Conservation (phyloP, 2,329 filamentous ascomycete genomes). For the Aspergillus latus region DNA sequence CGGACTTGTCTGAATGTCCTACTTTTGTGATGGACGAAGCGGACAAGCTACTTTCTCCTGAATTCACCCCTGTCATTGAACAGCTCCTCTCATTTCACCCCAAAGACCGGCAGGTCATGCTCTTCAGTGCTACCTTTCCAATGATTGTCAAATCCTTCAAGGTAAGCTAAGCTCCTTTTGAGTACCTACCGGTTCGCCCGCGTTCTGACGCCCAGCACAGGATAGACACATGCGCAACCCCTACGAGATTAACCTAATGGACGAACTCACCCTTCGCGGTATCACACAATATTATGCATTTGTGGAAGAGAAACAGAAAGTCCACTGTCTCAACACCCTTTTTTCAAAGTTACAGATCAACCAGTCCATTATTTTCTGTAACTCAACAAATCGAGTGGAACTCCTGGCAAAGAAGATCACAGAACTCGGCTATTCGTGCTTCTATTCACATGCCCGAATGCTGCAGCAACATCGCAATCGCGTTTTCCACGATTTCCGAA, state of each 20-base stretch:
- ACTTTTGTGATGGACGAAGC: constrained; percentile 99
- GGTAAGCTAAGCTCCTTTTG: constrained; percentile 29
- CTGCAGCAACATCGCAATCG: constrained; percentile 94
- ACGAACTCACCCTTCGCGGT: constrained; percentile 94
- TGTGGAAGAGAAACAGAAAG: constrained; percentile 98
- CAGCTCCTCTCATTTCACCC: constrained; percentile 93
- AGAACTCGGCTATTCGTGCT: constrained; percentile 97
- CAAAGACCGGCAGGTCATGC: constrained; percentile 97
- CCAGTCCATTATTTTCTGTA: constrained; percentile 99
- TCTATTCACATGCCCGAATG: constrained; percentile 99
- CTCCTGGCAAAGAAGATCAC: constrained; percentile 98
- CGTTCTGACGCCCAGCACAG: constrained; percentile 15
- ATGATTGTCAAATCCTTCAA: constrained; percentile 96
- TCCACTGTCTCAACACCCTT: constrained; percentile 96
- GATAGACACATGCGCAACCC: constrained; percentile 97
- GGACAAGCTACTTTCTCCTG: constrained; percentile 92
- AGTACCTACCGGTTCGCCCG: not conserved
- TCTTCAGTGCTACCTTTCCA: constrained; percentile 97
- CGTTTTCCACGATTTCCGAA: constrained; percentile 98
- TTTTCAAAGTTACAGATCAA: constrained; percentile 99
- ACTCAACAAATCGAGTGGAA: constrained; percentile 97
- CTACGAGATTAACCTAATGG: constrained; percentile 99
- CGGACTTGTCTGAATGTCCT: constrained; percentile 90
- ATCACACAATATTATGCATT: constrained; percentile 99
- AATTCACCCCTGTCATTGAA: constrained; percentile 97